Conservation (phyloP, 805 yeast species). For the Teunomyces barrocoloradensis region DNA sequence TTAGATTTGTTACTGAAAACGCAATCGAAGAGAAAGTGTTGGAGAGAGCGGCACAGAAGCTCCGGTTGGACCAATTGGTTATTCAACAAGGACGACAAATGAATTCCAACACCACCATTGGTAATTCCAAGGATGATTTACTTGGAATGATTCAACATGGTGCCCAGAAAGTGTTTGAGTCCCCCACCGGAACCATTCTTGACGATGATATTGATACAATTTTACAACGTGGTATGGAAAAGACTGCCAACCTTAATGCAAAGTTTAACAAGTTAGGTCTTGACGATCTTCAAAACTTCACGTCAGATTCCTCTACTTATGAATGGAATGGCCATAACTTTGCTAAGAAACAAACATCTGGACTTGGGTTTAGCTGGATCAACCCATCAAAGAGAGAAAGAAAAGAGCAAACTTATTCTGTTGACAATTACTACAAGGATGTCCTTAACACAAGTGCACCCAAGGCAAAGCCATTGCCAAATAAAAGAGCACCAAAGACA, state of each 20-base stretch:
- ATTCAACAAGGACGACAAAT: constrained; percentile 83
- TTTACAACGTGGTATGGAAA: constrained; percentile 74
- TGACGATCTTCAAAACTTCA: constrained; percentile 90
- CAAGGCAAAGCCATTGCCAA: constrained; percentile 11
- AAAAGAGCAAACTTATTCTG: constrained; percentile 73
- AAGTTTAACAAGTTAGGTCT: constrained; percentile 84
- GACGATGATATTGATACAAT: constrained; percentile 83
- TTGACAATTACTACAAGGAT: constrained; percentile 75
- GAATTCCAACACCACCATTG: constrained; percentile 45
- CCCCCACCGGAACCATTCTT: constrained; percentile 27
- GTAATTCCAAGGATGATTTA: constrained; percentile 77
- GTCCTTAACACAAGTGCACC: constrained; percentile 45
- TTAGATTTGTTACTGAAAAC: constrained; percentile 88
- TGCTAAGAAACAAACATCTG: constrained; percentile 51
- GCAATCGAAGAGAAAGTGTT: constrained; percentile 96
- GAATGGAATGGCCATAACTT: constrained; percentile 95
- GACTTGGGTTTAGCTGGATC: constrained; percentile 54
- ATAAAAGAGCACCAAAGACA: constrained; percentile 56
- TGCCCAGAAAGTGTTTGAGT: constrained; percentile 82
- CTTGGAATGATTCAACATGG: constrained; percentile 97
- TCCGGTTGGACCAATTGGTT: constrained; percentile 89
- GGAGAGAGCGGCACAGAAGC: constrained; percentile 93
- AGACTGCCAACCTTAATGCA: constrained; percentile 73
- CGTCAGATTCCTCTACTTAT: constrained; percentile 84
- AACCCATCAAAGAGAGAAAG: constrained; percentile 75